Conservation (phyloP, 768 basidiomycete species). For the Exidia glandulosa region DNA sequence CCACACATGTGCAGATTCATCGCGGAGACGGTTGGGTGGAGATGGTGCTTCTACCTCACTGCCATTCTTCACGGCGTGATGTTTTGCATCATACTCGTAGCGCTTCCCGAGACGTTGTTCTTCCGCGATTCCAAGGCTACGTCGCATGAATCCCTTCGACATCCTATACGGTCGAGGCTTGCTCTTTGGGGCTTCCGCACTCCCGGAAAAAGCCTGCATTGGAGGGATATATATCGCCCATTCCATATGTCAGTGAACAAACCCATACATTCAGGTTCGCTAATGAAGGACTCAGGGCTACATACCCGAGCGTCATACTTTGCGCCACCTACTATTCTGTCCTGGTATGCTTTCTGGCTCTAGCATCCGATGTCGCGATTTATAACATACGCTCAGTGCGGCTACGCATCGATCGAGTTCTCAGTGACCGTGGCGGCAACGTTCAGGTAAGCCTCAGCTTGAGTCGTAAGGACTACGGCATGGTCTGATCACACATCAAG, state of each 20-base stretch:
- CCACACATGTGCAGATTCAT: constrained; percentile 25
- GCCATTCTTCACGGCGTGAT: constrained; percentile 31
- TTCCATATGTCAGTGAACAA: constrained; percentile 2
- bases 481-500: constrained; percentile 19
- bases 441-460: background rate
- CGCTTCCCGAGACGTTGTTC: constrained; percentile 33
- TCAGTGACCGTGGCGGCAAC: constrained; percentile 23
- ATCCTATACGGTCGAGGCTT: background rate
- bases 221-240: constrained; percentile 19
- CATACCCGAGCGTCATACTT: constrained; percentile 29
- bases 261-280: background rate
- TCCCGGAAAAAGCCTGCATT: constrained; percentile 18
- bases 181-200: constrained; percentile 8
- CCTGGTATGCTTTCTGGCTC: background rate
- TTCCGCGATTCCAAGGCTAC: constrained; percentile 16
- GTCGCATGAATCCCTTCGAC: background rate
- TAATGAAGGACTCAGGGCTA: constrained; percentile 21
- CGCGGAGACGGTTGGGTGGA: constrained; percentile 27
- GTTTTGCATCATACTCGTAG: constrained; percentile 25
- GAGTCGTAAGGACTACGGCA: background rate
- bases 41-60: constrained; percentile 35
- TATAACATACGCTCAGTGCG: constrained; percentile 13
- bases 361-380: background rate
- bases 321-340: constrained; percentile 16
- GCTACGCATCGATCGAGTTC: constrained; percentile 30